These are phyloP conservation scores for Hansenula lynferdii DNA, from an alignment of 1,139 yeast genomes.

Conservation along the genomic window DNA sequence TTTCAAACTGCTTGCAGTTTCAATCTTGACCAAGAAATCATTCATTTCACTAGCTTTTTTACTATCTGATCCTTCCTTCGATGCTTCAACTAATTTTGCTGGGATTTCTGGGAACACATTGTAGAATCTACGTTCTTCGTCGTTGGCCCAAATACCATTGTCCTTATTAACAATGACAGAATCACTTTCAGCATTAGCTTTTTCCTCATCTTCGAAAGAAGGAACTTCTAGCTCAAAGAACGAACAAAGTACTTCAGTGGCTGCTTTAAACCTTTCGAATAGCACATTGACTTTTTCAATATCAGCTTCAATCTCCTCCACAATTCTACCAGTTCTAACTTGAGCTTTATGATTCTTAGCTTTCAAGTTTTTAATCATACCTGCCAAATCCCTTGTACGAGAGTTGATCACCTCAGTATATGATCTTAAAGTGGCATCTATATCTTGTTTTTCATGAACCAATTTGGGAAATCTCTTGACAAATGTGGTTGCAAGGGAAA, in stretches of 20 bases:
- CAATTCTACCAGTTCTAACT: conserved; percentile 59
- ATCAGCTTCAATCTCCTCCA: conserved; percentile 46
- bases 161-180: conserved; percentile 27
- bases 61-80: conserved; percentile 13
- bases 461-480: conserved; percentile 42
- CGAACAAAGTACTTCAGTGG: conserved; percentile 43
- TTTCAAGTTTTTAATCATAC: conserved; percentile 31
- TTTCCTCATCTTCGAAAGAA: conserved; percentile 21
- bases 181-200: conserved; percentile 4
- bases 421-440: conserved; percentile 24
- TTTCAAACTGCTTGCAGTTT: conserved; percentile 39
- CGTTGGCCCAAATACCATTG: conserved; percentile 58
- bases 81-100: conserved; percentile 13
- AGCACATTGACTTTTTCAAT: conserved; percentile 34
- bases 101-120: conserved; percentile 36
- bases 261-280: conserved; percentile 41
- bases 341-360: conserved; percentile 48
- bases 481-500: conserved; percentile 44
- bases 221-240: conserved; percentile 30
- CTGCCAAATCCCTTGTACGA: conserved; percentile 32
- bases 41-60: conserved; percentile 39
- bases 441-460: conserved; percentile 23
- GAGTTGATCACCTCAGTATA: conserved; percentile 45
- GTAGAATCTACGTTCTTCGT: conserved; percentile 61
- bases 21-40: conserved; percentile 40